Conservation (phyloP, 352 stramenopile genomes). For the Paralagenidium karlingii region DNA sequence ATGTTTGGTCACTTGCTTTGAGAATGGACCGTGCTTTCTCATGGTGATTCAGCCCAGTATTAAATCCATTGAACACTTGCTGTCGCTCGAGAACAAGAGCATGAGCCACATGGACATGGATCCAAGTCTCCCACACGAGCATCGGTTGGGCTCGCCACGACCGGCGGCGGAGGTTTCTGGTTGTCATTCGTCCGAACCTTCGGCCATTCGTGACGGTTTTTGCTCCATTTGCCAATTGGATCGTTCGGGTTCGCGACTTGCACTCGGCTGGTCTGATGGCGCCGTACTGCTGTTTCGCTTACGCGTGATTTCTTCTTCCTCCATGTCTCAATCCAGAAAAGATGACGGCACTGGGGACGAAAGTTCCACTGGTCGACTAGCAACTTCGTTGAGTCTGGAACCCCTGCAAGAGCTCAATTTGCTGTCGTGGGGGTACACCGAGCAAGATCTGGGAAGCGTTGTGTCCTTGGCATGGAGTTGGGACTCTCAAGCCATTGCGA, state of each 20-base stretch:
- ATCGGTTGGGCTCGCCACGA: too few species aligned
- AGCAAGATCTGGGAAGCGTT: constrained; percentile 38
- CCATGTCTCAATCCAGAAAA: too few species aligned
- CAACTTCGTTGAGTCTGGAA: constrained; percentile 22
- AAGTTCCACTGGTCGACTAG: too few species aligned
- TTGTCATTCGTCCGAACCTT: too few species aligned
- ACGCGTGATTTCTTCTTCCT: too few species aligned
- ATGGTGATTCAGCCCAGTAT: constrained; percentile 37
- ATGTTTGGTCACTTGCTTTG: constrained; percentile 53
- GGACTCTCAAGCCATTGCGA: constrained; percentile 37
- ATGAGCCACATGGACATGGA: too few species aligned
- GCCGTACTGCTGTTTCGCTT: constrained; percentile 53
- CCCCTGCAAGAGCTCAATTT: constrained; percentile 53
- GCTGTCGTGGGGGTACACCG: constrained; percentile 40
- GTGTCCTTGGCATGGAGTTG: constrained; percentile 52
- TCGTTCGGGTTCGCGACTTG: constrained; percentile 25
- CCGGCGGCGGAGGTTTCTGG: too few species aligned
- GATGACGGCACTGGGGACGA: too few species aligned
- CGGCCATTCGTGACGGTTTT: too few species aligned
- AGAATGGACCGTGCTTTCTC: constrained; percentile 72
- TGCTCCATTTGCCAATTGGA: too few species aligned
- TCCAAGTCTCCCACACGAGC: too few species aligned
- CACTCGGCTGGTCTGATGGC: constrained; percentile 63
- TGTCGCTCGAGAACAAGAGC: constrained; percentile 72
- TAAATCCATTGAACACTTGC: constrained; percentile 58